Base-by-base conservation (phyloP, 176 grass and related monocot species). In the Aegilops speltoides region DNA sequence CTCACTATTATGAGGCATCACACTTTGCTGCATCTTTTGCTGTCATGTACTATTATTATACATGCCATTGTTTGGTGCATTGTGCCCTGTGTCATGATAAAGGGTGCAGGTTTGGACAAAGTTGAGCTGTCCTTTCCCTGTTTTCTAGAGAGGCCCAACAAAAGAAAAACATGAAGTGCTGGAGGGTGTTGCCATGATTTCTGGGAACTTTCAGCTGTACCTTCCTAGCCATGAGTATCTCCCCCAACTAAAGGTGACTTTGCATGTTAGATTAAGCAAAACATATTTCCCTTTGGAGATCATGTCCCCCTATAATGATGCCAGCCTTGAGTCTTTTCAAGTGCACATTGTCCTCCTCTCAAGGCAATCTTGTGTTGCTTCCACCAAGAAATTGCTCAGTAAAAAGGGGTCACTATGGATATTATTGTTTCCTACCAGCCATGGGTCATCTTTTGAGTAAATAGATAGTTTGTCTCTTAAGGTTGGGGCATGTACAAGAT, bases 221-320 rank as follows among this genome's bases (percentile, higher is more conserved):
- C 86, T 88, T 91, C 84, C 79, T 77, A 82, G 90, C 66, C 82
- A 91, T 82, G 82, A 85, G 86, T 85, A 82, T 91, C 73, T 76
- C 82, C 79, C 70, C 70, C 82, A 64, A 78, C 77, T 82, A 88
- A 88, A 91, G 90, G 77, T 82, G 64, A 78, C 77, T 91, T 81
- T 64, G 71, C 62, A 65, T 64, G 90, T 85, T 91, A 77, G 84
- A 88, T 64, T 88, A 88, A 85, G 54, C 31, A 91, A 76, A 91
- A 88, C 86, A 91, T 85, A 85, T 91, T 85, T 88, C 16, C 70
- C 90, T 82, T 88, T 88, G 82, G 86, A 91, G 86, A 91, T 91
- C 86, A 88, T 91, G 90, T 88, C 82, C 73, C 90, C 82, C 85
- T 57, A 43, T 73, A 73, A 85, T 88, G 70, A 91, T 91, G 78